These are phyloP conservation scores for Phaeosphaeriaceae sp. DNA, from an alignment of 2,329 filamentous ascomycete genomes.

Conservation along the genomic window DNA sequence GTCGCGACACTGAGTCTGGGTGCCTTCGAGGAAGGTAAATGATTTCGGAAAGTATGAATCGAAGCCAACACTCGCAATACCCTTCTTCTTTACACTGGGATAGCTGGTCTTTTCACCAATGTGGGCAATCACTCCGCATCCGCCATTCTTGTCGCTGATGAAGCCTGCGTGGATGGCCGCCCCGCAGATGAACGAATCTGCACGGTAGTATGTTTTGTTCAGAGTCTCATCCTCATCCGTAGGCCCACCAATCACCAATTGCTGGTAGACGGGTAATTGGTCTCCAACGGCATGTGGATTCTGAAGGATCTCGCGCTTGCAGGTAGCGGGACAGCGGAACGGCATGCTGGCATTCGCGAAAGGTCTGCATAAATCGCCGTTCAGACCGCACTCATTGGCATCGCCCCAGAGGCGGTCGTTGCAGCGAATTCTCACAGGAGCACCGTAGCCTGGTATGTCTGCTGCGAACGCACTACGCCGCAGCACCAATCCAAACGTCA, in stretches of 20 bases:
- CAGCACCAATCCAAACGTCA: conserved; percentile 73
- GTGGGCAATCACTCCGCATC: conserved; percentile 81
- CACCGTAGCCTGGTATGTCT: conserved; percentile 72
- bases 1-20: conserved; percentile 75
- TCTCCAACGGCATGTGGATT: conserved; percentile 79
- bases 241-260: conserved; percentile 63
- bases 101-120: conserved; percentile 73
- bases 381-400: conserved; percentile 75
- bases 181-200: conserved; percentile 86
- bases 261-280: conserved; percentile 64
- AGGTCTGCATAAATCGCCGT: conserved; percentile 77
- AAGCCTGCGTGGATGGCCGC: conserved; percentile 85
- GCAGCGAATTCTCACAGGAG: conserved; percentile 71
- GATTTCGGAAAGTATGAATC: conserved; percentile 89
- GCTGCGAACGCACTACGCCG: conserved; percentile 65
- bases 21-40: conserved; percentile 74
- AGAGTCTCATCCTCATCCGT: conserved; percentile 48
- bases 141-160: conserved; percentile 73
- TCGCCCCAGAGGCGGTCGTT: conserved; percentile 71
- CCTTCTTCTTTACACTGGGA: conserved; percentile 69
- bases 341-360: conserved; percentile 74
- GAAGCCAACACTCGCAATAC: conserved; percentile 79
- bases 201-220: conserved; percentile 73
- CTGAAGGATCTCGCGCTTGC: conserved; percentile 68
- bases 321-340: conserved; percentile 78